A percentile compares a stretch with the other conserved stretches of the same genome.
Evolutionary conservation across 768 basidiomycete species (phyloP).

Genomic region (Cantharellus cinnabarinus): DNA sequence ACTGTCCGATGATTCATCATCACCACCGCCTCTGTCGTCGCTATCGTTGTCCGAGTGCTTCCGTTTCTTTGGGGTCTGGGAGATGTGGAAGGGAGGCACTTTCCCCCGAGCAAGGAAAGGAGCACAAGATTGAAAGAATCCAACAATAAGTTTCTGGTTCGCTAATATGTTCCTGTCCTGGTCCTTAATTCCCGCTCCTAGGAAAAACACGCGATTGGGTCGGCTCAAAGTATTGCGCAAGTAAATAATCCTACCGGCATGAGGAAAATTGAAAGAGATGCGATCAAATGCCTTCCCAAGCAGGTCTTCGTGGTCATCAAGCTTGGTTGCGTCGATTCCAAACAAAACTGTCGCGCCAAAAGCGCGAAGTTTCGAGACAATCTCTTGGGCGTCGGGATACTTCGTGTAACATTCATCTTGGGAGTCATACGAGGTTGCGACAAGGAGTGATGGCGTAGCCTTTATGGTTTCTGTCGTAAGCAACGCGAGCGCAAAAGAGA

Average conservation of each 20-base stretch:
- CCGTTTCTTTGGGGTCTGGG: constrained; percentile 21
- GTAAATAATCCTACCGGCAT: constrained; percentile 42
- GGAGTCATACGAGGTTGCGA: constrained; percentile 72
- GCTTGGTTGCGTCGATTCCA: constrained; percentile 59
- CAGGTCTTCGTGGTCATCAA: constrained; percentile 38
- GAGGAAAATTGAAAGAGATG: constrained; percentile 91
- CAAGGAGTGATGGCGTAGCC: constrained; percentile 44
- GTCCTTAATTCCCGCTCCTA: constrained; percentile 57
- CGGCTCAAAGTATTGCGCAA: neutral
- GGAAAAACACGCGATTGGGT: neutral
- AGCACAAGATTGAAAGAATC: constrained; percentile 58
- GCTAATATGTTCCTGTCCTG: constrained; percentile 82
- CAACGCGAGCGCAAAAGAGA: constrained; percentile 72
- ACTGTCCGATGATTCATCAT: constrained; percentile 5
- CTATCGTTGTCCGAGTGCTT: constrained; percentile 26
- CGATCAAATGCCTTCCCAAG: constrained; percentile 51
- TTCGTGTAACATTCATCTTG: constrained; percentile 59
- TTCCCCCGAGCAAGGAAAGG: constrained; percentile 35
- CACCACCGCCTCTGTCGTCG: constrained; percentile 18
- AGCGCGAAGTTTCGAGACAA: constrained; percentile 32
- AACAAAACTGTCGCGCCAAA: constrained; percentile 58
- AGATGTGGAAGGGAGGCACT: constrained; percentile 24
- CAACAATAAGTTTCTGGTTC: constrained; percentile 68
- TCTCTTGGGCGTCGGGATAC: constrained; percentile 46
- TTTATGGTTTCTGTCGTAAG: constrained; percentile 26